Evolutionary conservation across 116 monocot species (phyloP), one percentile per base, ranked within the genome.

Genomic region (Thalassia testudinum): DNA sequence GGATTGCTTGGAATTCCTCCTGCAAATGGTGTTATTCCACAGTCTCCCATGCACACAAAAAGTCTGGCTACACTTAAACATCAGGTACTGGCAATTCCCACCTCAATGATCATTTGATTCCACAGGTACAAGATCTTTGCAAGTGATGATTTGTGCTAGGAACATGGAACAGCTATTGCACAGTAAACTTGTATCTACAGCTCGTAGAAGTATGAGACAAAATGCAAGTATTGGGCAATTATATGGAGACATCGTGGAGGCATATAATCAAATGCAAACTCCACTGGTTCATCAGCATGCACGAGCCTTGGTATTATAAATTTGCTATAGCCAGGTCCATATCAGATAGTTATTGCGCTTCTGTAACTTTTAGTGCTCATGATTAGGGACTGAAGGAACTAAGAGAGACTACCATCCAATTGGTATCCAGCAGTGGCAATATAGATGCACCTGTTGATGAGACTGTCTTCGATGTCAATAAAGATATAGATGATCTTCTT

Each of bases 31-130:
- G 90, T 91, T 16, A 91, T 91, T 44, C 90, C 90, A 26, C 85
- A 91, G 54, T 91, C 90, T 61, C 90, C 90, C 20, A 91, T 91
- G 90, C 90, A 91, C 42, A 85, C 90, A 24, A 85, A 91, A 62
- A 81, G 85, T 26, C 56, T 91, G 63, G 90, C 90, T 54, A 91
- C 90, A 48, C 78, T 91, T 15, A 91, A 91, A 64, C 90, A 91
- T 68, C 85, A 85, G 71, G 90, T 34, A 34, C 10, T 34, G 30
- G 30, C 6, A 3, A 34, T 34, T 34, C 30, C 30, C n/a, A n/a
- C n/a, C n/a, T n/a, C 10, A 34, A 34, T 34, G 10, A 10, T 34
- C 6, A 34, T 5, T 34, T 3, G 10, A 34, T 34, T 34, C 30
- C 30, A 34, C 10, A 5, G 30, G 10, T 34, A 10, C 3, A 10